Base-by-base conservation (phyloP, 2,329 filamentous ascomycete species). In the Xylariaceae sp. region DNA sequence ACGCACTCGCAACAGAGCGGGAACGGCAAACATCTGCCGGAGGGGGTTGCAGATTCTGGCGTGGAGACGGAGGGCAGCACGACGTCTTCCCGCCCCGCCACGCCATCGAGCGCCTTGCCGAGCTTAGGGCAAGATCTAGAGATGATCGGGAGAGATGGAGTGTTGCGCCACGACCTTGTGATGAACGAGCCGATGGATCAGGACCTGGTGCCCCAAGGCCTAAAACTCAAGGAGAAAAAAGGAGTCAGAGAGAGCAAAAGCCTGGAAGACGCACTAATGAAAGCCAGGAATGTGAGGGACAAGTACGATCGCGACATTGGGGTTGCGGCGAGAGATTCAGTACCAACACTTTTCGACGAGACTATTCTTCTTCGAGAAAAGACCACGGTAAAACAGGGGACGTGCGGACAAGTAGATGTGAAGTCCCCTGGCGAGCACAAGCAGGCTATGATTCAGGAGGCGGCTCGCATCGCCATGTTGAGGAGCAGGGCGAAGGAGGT, bases 51-150 rank as follows among this genome's bases (percentile, higher is more conserved):
- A 38, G 13, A 10, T 13, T 38, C 13, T 13, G 34, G 34, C 34
- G 34, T 38, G 43, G 41, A 42, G 48, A 7, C 47, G 51, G 43
- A 53, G 47, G 44, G 43, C 48, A 14, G 44, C 54, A 18, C 46
- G 45, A 54, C 41, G 34, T 42, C 39, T 64, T 68, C 59, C 65
- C 65, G 40, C 56, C 64, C 39, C 59, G 56, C 19, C 48, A 58
- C 49, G 56, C 58, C 50, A 59, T 61, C 38, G 65, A 69, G 40
- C 42, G 53, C 16, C 56, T 68, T 42, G 64, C 58, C 46, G 65
- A 69, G 52, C 47, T 50, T 34, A 53, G 54, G 34, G 61, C 60
- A 44, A 45, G 51, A 13, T 54, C 64, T 31, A 55, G 50, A 55
- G 57, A 66, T 48, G 63, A 59, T 42, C 56, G 59, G 47, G 53